These are phyloP conservation scores for Salix viminalis DNA, from an alignment of 345 rosid species.

Conservation along the genomic window DNA sequence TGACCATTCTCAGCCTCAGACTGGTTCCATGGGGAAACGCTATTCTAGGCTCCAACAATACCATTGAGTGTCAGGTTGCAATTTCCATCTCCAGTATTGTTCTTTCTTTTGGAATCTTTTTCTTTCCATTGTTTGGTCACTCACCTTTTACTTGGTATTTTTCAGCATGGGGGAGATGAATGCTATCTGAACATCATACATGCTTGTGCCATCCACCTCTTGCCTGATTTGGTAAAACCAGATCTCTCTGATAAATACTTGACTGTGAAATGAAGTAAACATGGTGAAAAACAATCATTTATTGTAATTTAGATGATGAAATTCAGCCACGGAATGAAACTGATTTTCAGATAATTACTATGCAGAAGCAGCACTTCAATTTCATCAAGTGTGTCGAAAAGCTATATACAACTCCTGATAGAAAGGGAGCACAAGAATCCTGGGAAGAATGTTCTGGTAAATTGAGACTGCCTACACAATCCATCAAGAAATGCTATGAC, in stretches of 20 bases:
- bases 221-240: constrained; percentile 1
- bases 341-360: too few species aligned
- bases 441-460: neutral
- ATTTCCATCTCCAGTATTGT: neutral
- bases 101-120: neutral
- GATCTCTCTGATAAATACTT: neutral
- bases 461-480: neutral
- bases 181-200: neutral
- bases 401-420: neutral
- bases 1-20: constrained; percentile 39
- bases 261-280: neutral
- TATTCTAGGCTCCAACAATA: constrained; percentile 15
- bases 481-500: neutral
- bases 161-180: constrained; percentile 4
- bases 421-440: neutral
- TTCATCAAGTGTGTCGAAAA: constrained; percentile 4
- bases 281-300: too few species aligned
- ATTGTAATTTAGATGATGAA: too few species aligned
- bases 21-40: constrained; percentile 55
- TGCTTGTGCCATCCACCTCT: neutral
- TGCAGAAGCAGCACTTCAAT: neutral
- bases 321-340: neutral
- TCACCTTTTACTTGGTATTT: neutral
- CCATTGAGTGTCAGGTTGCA: constrained; percentile 43
- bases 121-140: neutral